Evolutionary conservation across 345 rosid genomes (phyloP).

Genomic region (Citrus unshiu): DNA sequence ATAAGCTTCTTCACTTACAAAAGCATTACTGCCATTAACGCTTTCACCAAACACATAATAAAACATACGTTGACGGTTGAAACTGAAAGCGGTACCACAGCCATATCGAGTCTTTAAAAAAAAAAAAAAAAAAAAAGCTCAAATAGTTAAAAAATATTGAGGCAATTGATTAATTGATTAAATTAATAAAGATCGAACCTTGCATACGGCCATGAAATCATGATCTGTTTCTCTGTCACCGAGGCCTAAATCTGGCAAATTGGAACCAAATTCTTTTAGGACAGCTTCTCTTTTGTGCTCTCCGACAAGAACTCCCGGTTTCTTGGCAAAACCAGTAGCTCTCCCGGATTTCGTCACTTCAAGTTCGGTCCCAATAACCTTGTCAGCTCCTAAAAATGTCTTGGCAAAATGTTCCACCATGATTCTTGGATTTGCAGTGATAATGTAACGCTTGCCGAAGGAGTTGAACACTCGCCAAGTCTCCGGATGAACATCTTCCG

Average conservation of each 20-base stretch:
- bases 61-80: not conserved
- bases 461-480: conserved; percentile 78
- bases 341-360: conserved; percentile 65
- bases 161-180: not conserved
- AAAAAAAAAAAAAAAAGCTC: not conserved
- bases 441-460: conserved; percentile 65
- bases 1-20: no score
- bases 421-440: conserved; percentile 77
- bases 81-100: not conserved
- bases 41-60: conserved; percentile 25
- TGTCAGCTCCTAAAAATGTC: conserved; percentile 64
- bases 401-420: conserved; percentile 88
- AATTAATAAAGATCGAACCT: conserved; percentile 38
- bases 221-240: conserved; percentile 75
- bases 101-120: not conserved
- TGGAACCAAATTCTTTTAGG: conserved; percentile 52
- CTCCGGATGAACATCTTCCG: conserved; percentile 86
- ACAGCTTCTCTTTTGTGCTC: conserved; percentile 61
- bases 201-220: conserved; percentile 88
- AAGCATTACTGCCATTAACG: conserved; percentile 14
- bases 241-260: conserved; percentile 74
- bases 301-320: conserved; percentile 68
- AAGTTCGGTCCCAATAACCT: conserved; percentile 81
- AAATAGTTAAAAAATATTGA: not conserved
- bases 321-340: conserved; percentile 71